A percentile compares a stretch with the other conserved stretches of the same genome.
Evolutionary conservation across 345 rosid species (phyloP).

Genomic region (Lepidium africanum): DNA sequence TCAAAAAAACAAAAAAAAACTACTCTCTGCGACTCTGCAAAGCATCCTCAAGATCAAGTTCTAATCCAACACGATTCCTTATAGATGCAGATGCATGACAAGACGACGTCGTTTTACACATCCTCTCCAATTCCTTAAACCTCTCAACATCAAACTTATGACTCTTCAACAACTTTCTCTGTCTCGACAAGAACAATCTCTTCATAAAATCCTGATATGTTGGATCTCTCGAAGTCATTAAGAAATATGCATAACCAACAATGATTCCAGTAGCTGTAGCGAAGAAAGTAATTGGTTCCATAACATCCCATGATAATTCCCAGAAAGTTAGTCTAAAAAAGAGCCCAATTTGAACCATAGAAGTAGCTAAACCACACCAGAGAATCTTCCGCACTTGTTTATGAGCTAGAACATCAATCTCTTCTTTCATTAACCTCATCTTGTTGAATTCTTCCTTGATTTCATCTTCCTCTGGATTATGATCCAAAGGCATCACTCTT

Average conservation of each 20-base stretch:
- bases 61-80: slow-evolving; percentile 52
- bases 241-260: slow-evolving; percentile 82
- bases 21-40: slow-evolving; percentile 35
- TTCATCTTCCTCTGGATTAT: slow-evolving; percentile 67
- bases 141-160: slow-evolving; percentile 55
- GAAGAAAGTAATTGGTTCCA: slow-evolving; percentile 93
- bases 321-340: slow-evolving; percentile 91
- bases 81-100: slow-evolving; percentile 50
- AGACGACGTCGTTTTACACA: slow-evolving; percentile 40
- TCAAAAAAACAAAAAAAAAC: neutral
- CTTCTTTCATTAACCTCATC: slow-evolving; percentile 61
- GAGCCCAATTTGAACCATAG: slow-evolving; percentile 53
- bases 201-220: slow-evolving; percentile 91
- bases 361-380: slow-evolving; percentile 61
- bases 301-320: slow-evolving; percentile 99
- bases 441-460: slow-evolving; percentile 53
- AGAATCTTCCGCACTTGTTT: slow-evolving; percentile 78
- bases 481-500: slow-evolving; percentile 64
- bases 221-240: slow-evolving; percentile 83
- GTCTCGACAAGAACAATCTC: slow-evolving; percentile 82
- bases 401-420: slow-evolving; percentile 77
- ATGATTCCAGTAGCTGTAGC: slow-evolving; percentile 63
- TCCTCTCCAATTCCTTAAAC: slow-evolving; percentile 58
- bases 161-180: slow-evolving; percentile 62
- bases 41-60: slow-evolving; percentile 69